Percentiles rank a stretch among this genome's conserved stretches.
phyloP scores from a whole-genome alignment of 257 asterid genomes.

The Paulownia fortunei region DNA sequence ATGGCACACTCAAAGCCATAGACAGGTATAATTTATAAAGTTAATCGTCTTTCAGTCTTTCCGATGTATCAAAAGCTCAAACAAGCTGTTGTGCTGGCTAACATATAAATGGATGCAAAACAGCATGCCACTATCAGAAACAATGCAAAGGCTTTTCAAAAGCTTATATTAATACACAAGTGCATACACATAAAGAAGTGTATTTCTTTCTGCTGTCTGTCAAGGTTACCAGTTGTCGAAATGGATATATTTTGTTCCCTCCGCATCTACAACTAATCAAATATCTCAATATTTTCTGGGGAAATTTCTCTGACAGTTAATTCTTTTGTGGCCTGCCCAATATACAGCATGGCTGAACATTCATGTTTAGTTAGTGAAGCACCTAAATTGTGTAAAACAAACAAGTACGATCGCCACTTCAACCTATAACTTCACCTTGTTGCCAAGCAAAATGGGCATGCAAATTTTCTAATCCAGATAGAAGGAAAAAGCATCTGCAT shows the following conservation, averaged over 20 bases:
- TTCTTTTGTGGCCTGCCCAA: background rate
- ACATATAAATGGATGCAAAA: background rate
- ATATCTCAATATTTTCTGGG: background rate
- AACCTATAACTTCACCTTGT: background rate
- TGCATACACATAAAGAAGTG: background rate
- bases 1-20: background rate
- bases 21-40: background rate
- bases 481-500: background rate
- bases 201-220: background rate
- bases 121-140: background rate
- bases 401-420: background rate
- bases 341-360: background rate
- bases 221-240: background rate
- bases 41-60: too few species aligned
- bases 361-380: background rate
- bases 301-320: background rate
- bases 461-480: background rate
- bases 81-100: background rate
- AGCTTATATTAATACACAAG: background rate
- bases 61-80: background rate
- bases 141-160: background rate
- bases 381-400: constrained; percentile 7
- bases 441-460: background rate
- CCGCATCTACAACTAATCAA: background rate
- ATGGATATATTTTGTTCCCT: background rate